phyloP scores from a whole-genome alignment of 192 early-diverging fungal genomes.

The Backusella mclennaniae region DNA sequence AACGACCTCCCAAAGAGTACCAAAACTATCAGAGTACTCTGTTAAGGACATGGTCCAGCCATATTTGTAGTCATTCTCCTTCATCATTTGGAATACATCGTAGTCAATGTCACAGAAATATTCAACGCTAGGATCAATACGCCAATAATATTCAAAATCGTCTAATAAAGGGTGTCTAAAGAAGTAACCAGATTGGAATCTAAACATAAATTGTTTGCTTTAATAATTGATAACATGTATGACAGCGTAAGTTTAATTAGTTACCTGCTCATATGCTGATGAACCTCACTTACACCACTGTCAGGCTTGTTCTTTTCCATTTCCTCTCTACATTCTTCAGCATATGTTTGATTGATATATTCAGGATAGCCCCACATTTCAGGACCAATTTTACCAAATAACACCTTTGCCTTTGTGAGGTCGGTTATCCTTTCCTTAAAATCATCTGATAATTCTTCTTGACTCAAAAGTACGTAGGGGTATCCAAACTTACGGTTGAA shows the following conservation, averaged over 20 bases:
- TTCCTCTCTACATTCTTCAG: slow-evolving; percentile 45
- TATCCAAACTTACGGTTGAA: slow-evolving; percentile 67
- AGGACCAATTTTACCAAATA: slow-evolving; percentile 51
- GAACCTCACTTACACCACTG: slow-evolving; percentile 63
- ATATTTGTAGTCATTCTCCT: slow-evolving; percentile 65
- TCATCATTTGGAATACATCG: slow-evolving; percentile 71
- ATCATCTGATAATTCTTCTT: slow-evolving; percentile 60
- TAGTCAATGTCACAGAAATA: slow-evolving; percentile 72
- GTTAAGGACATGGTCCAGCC: slow-evolving; percentile 66
- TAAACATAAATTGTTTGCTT: not conserved
- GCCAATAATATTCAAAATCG: slow-evolving; percentile 68
- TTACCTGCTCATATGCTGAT: slow-evolving; percentile 74
- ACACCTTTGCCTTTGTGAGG: slow-evolving; percentile 49
- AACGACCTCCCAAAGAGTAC: slow-evolving; percentile 57
- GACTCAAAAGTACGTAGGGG: slow-evolving; percentile 74
- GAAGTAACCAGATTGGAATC: slow-evolving; percentile 65
- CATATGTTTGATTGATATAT: slow-evolving; percentile 69
- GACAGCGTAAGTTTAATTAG: not conserved
- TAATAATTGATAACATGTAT: slow-evolving; percentile 3
- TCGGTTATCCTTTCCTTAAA: slow-evolving; percentile 49
- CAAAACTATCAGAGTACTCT: slow-evolving; percentile 57
- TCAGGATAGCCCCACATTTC: slow-evolving; percentile 79
- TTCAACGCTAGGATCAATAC: slow-evolving; percentile 69
- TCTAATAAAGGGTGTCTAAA: slow-evolving; percentile 59
- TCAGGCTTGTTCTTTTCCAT: slow-evolving; percentile 53